These are phyloP conservation scores for Chaetomidium leptoderma DNA, from an alignment of 495 filamentous ascomycete genomes.

Conservation along the genomic window DNA sequence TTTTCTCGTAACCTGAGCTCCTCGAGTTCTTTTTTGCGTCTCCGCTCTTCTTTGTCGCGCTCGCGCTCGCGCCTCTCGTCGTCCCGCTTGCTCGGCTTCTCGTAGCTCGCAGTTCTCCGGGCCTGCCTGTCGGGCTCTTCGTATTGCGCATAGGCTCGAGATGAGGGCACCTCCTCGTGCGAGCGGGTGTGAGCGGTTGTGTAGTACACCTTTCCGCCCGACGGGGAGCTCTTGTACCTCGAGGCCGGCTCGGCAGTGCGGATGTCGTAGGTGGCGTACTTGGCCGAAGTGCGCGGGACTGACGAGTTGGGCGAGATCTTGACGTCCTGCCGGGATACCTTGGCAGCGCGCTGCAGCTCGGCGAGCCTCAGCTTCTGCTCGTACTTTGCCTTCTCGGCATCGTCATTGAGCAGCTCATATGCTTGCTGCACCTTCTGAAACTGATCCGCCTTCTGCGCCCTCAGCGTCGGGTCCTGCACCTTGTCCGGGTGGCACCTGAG, in stretches of 20 bases:
- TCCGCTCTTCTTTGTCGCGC: slow-evolving; percentile 29
- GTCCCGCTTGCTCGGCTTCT: slow-evolving; percentile 38
- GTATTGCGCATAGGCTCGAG: slow-evolving; percentile 20
- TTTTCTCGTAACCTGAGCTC: slow-evolving; percentile 23
- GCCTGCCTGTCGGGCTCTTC: slow-evolving; percentile 35
- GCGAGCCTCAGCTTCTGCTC: slow-evolving; percentile 67
- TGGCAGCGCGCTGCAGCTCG: slow-evolving; percentile 37
- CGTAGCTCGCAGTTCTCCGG: slow-evolving; percentile 44
- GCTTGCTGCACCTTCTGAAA: slow-evolving; percentile 93
- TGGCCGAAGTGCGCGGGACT: slow-evolving; percentile 30
- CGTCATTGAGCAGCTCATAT: slow-evolving; percentile 86
- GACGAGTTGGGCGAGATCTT: slow-evolving; percentile 39
- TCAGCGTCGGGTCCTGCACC: slow-evolving; percentile 67
- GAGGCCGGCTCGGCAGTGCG: slow-evolving; percentile 33
- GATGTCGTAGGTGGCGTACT: slow-evolving; percentile 26
- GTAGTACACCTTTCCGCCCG: slow-evolving; percentile 35
- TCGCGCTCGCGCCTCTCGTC: slow-evolving; percentile 39
- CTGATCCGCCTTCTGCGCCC: slow-evolving; percentile 65
- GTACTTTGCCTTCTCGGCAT: slow-evolving; percentile 64
- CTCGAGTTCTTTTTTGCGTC: slow-evolving; percentile 37
- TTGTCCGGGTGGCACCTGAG: slow-evolving; percentile 96
- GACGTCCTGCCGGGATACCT: slow-evolving; percentile 24
- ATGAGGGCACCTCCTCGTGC: slow-evolving; percentile 38
- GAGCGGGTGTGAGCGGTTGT: slow-evolving; percentile 37
- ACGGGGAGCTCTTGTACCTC: slow-evolving; percentile 32